Evolutionary conservation across 179 eudicot species (phyloP).

Genomic region (Beta corolliflora): DNA sequence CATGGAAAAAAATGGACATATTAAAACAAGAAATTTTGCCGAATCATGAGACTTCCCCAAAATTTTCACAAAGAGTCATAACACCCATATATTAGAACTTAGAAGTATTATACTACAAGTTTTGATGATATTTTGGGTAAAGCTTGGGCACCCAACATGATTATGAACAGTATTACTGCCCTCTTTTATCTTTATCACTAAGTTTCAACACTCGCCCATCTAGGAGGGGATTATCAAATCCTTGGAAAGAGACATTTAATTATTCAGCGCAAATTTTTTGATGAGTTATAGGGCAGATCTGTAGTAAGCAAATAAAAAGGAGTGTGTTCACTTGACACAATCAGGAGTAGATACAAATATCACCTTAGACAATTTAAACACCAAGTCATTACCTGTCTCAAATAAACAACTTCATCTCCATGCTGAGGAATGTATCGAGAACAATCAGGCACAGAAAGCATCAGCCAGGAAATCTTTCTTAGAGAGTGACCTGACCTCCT

Average conservation of each 20-base stretch:
- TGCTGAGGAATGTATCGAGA: constrained; percentile 87
- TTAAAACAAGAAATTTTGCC: background rate
- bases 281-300: background rate
- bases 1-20: constrained; percentile 3
- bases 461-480: constrained; percentile 73
- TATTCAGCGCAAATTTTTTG: too few species aligned
- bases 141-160: background rate
- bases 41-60: too few species aligned
- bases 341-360: background rate
- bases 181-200: background rate
- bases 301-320: background rate
- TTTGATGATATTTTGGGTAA: background rate
- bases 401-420: constrained; percentile 85
- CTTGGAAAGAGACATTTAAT: background rate
- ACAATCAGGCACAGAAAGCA: constrained; percentile 73
- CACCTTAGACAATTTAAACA: background rate
- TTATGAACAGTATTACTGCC: background rate
- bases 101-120: too few species aligned
- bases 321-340: background rate
- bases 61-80: too few species aligned
- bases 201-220: background rate
- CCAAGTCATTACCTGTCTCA: constrained; percentile 70
- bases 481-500: constrained; percentile 60
- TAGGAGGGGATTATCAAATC: background rate
- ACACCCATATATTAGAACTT: too few species aligned